A percentile compares a stretch with the other conserved stretches of the same genome.
phyloP scores from a whole-genome alignment of 2,329 filamentous ascomycete species.

The Pestalotiopsis sp. region DNA sequence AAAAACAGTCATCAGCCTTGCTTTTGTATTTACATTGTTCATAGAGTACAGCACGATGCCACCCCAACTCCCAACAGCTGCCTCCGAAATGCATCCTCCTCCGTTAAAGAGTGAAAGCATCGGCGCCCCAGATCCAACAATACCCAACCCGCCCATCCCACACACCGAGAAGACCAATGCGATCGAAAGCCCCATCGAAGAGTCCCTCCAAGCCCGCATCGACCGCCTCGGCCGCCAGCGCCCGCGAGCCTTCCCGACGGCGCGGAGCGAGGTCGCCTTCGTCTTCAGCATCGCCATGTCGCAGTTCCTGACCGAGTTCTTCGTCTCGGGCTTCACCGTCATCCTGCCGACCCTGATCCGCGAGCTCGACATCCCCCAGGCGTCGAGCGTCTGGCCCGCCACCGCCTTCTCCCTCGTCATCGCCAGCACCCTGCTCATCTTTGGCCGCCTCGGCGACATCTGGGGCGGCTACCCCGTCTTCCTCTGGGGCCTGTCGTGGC shows the following conservation, averaged over 20 bases:
- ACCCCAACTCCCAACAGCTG: background rate
- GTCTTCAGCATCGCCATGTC: conserved; percentile 60
- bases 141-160: background rate
- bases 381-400: conserved; percentile 63
- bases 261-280: conserved; percentile 57
- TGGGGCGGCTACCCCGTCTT: conserved; percentile 66
- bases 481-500: conserved; percentile 62
- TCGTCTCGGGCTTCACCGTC: conserved; percentile 75
- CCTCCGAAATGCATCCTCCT: background rate
- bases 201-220: conserved; percentile 32
- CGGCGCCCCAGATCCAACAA: background rate
- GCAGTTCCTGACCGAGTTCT: conserved; percentile 70
- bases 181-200: background rate
- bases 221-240: conserved; percentile 61
- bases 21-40: background rate
- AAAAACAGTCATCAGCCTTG: background rate
- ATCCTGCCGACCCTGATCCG: conserved; percentile 67
- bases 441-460: conserved; percentile 63
- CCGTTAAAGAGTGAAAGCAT: background rate
- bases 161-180: background rate
- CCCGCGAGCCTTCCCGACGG: conserved; percentile 51
- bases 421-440: conserved; percentile 61
- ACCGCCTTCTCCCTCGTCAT: conserved; percentile 60
- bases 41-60: background rate
- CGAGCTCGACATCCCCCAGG: conserved; percentile 64